Evolutionary conservation across 352 stramenopile species (phyloP).

Genomic region (Pythium vanterpoolii): DNA sequence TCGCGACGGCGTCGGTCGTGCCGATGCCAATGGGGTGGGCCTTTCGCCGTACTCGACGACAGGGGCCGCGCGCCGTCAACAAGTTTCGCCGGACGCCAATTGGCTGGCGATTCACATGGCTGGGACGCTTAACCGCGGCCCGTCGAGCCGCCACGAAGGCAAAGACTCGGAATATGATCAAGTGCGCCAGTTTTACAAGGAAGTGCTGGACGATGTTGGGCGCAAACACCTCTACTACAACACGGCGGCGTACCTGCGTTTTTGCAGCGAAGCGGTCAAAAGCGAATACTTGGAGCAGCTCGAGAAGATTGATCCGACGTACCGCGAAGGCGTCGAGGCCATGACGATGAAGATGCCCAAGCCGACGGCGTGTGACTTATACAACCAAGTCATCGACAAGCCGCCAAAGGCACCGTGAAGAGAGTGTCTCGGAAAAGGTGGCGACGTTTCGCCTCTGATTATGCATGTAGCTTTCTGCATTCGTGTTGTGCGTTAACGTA

Average conservation of each 20-base stretch:
- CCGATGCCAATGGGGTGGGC: conserved; percentile 27
- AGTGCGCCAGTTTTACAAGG: conserved; percentile 24
- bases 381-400: conserved; percentile 21
- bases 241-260: conserved; percentile 28
- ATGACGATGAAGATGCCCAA: conserved; percentile 8
- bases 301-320: conserved; percentile 23
- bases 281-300: conserved; percentile 27
- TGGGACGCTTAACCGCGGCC: conserved; percentile 15
- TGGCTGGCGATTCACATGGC: conserved; percentile 25
- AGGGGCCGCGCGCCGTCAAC: conserved; percentile 4
- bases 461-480: background rate
- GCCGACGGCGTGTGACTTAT: conserved; percentile 22
- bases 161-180: conserved; percentile 29
- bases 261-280: conserved; percentile 18
- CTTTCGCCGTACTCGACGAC: conserved; percentile 14
- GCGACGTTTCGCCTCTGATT: background rate
- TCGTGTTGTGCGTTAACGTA: too few relatives aligned
- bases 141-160: conserved; percentile 27
- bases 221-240: conserved; percentile 26
- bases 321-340: conserved; percentile 21
- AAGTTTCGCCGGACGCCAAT: conserved; percentile 16
- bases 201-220: conserved; percentile 16
- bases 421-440: background rate
- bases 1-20: conserved; percentile 22
- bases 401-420: conserved; percentile 14